phyloP scores from a whole-genome alignment of 2,329 filamentous ascomycete genomes.

The Fragosphaeria purpurea region DNA sequence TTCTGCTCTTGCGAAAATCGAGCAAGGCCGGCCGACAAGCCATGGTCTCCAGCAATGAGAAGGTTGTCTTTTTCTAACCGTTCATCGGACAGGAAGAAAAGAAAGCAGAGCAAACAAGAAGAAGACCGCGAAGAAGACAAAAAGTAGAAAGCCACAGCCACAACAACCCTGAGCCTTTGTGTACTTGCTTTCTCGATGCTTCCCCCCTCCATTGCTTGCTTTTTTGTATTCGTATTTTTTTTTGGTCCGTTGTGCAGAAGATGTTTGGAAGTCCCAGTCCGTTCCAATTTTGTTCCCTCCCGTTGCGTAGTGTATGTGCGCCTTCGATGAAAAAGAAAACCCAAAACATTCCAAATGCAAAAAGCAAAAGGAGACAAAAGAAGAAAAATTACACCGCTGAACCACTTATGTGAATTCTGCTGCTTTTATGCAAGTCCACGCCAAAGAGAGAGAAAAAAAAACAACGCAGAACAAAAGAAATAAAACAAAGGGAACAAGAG shows the following conservation, averaged over 20 bases:
- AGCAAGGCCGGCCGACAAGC: neutral
- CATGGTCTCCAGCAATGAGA: neutral
- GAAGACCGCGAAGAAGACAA: neutral
- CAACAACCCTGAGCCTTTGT: neutral
- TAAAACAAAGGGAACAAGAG: slow-evolving; percentile 1
- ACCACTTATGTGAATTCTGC: neutral
- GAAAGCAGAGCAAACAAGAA: neutral
- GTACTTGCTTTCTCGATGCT: neutral
- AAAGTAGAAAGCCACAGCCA: too few species aligned
- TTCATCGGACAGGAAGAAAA: too few species aligned
- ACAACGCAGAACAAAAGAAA: neutral
- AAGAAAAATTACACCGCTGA: slow-evolving; percentile 6
- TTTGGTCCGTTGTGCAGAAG: neutral
- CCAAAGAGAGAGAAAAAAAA: slow-evolving; percentile 5
- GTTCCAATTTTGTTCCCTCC: slow-evolving; percentile 10
- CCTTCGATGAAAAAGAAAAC: slow-evolving; percentile 2
- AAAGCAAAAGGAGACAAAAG: slow-evolving; percentile 1
- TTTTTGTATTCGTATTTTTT: neutral
- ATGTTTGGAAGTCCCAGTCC: slow-evolving; percentile 4
- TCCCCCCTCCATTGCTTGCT: neutral
- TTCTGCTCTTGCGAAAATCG: slow-evolving; percentile 3
- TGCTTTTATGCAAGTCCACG: slow-evolving; percentile 11
- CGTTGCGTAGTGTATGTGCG: neutral
- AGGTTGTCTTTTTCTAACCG: too few species aligned
- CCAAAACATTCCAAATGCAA: slow-evolving; percentile 6